These are phyloP conservation scores for Mitragyna speciosa DNA, from an alignment of 257 asterid genomes.

Conservation along the genomic window DNA sequence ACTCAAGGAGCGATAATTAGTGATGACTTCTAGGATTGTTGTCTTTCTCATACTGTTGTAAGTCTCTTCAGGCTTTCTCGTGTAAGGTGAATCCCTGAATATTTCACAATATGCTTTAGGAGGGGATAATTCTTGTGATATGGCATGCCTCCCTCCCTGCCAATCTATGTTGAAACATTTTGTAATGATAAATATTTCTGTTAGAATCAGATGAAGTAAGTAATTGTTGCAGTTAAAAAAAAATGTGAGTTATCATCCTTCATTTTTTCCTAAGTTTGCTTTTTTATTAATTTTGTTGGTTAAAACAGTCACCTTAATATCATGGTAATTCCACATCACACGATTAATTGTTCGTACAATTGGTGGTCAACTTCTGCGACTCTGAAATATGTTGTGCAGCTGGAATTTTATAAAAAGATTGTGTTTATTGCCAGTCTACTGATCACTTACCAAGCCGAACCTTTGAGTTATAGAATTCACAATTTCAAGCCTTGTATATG, in stretches of 20 bases:
- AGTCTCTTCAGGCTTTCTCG: slow-evolving; percentile 11
- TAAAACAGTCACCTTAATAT: not conserved
- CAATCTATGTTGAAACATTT: slow-evolving; percentile 25
- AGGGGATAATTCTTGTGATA: slow-evolving; percentile 29
- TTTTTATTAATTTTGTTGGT: not conserved
- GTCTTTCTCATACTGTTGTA: not conserved
- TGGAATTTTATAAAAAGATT: not conserved
- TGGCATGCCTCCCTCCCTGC: slow-evolving; percentile 16
- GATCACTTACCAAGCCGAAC: not conserved
- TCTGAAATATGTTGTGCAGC: not conserved
- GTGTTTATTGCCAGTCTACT: not conserved
- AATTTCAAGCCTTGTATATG: not conserved
- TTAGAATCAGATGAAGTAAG: slow-evolving; percentile 8
- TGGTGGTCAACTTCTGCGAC: not conserved
- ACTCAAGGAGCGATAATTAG: slow-evolving; percentile 46
- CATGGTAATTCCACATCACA: not conserved
- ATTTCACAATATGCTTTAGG: slow-evolving; percentile 23
- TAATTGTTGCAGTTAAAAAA: slow-evolving; percentile 2
- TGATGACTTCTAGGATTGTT: not conserved
- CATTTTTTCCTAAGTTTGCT: not conserved
- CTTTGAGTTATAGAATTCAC: not conserved
- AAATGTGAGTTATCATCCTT: not conserved
- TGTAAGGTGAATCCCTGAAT: slow-evolving; percentile 20
- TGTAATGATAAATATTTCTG: slow-evolving; percentile 10
- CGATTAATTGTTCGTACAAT: not conserved